These are phyloP conservation scores for Suhomyces chickasaworum DNA, from an alignment of 1,139 yeast genomes.

Conservation along the genomic window DNA sequence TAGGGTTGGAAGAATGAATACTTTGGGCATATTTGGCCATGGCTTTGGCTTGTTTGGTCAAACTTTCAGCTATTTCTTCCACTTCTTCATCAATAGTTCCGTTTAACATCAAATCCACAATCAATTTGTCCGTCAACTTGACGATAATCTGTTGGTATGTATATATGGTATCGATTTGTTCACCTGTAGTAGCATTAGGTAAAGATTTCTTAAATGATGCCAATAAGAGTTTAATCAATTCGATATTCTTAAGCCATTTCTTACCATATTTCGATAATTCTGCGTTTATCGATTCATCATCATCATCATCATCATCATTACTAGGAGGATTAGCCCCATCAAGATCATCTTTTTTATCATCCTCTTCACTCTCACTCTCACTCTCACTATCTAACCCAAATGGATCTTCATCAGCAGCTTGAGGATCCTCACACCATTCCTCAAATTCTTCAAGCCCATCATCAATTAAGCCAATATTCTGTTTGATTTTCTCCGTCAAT, in stretches of 20 bases:
- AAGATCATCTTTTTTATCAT: slow-evolving; percentile 27
- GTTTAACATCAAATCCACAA: slow-evolving; percentile 52
- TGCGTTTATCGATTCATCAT: slow-evolving; percentile 21
- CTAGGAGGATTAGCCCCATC: slow-evolving; percentile 22
- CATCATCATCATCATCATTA: slow-evolving; percentile 31
- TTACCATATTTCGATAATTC: slow-evolving; percentile 44
- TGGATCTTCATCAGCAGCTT: slow-evolving; percentile 46
- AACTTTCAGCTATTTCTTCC: slow-evolving; percentile 25
- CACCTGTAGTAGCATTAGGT: slow-evolving; percentile 41
- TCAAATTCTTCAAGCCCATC: slow-evolving; percentile 68
- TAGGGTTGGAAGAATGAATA: slow-evolving; percentile 41
- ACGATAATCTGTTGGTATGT: slow-evolving; percentile 34
- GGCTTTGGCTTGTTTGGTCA: slow-evolving; percentile 32
- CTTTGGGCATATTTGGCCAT: slow-evolving; percentile 38
- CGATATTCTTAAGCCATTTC: slow-evolving; percentile 54
- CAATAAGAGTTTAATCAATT: slow-evolving; percentile 55
- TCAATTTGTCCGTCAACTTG: slow-evolving; percentile 44
- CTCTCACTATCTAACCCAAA: slow-evolving; percentile 40
- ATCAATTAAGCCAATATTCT: slow-evolving; percentile 50
- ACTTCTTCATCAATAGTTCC: slow-evolving; percentile 35
- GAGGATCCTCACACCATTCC: slow-evolving; percentile 68
- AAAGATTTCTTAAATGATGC: slow-evolving; percentile 58
- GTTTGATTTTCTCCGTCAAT: slow-evolving; percentile 47
- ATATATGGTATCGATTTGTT: slow-evolving; percentile 39
- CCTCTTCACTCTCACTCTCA: slow-evolving; percentile 31